Conservation (phyloP, 2,329 filamentous ascomycete genomes). For the Scedosporium minutisporum region DNA sequence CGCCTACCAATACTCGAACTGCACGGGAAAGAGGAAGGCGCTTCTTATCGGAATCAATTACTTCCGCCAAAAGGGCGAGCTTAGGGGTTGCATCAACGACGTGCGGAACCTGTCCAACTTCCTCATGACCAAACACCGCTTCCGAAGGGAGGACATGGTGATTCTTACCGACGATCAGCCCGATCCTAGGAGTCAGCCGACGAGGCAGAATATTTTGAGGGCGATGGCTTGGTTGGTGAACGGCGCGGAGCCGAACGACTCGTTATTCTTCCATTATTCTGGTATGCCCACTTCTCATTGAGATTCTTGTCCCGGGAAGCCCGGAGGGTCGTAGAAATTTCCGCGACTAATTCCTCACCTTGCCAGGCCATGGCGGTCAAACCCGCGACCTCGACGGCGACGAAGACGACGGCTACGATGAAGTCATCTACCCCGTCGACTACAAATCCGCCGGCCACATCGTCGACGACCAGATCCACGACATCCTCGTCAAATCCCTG, state of each 20-base stretch:
- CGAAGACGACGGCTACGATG: conserved; percentile 47
- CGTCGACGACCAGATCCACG: conserved; percentile 50
- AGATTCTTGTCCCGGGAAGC: not conserved
- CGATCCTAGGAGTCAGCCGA: conserved; percentile 46
- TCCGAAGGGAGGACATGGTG: conserved; percentile 50
- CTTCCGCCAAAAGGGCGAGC: conserved; percentile 44
- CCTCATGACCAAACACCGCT: conserved; percentile 42
- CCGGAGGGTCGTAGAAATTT: not conserved
- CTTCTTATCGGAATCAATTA: conserved; percentile 54
- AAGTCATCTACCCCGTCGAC: conserved; percentile 49
- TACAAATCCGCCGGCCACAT: conserved; percentile 44
- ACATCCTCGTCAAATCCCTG: conserved; percentile 53
- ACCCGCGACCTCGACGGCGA: conserved; percentile 46
- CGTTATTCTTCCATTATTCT: conserved; percentile 51
- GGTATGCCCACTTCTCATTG: conserved; percentile 16
- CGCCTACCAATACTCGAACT: conserved; percentile 83
- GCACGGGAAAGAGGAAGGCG: conserved; percentile 66
- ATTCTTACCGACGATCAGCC: conserved; percentile 47
- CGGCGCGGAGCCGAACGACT: conserved; percentile 46
- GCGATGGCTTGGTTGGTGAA: conserved; percentile 52
- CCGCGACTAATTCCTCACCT: not conserved
- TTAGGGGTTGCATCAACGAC: conserved; percentile 51
- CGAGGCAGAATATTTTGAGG: conserved; percentile 43
- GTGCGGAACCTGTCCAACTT: conserved; percentile 51
- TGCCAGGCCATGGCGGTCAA: conserved; percentile 42